Evolutionary conservation across 129 eudicot genomes (phyloP).

Genomic region (Lactuca saligna): DNA sequence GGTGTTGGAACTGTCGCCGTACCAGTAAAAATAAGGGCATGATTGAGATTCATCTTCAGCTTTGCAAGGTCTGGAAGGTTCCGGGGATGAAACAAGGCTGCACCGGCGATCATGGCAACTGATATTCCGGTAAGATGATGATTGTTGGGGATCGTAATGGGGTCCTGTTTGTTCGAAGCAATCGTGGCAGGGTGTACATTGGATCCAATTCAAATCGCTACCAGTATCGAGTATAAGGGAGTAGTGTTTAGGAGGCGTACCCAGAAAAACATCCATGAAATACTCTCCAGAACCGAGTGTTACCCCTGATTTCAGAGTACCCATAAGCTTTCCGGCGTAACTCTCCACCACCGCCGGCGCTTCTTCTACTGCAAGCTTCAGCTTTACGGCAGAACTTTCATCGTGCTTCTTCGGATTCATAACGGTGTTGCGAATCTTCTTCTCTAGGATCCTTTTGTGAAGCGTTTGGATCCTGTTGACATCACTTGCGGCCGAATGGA

Average conservation of each 20-base stretch:
- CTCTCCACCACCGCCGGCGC: constrained; percentile 27
- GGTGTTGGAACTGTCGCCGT: constrained; percentile 93
- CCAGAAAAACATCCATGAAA: constrained; percentile 90
- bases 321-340: constrained; percentile 64
- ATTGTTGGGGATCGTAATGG: constrained; percentile 55
- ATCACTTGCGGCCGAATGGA: constrained; percentile 55
- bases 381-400: not conserved
- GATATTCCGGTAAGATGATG: constrained; percentile 55
- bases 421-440: constrained; percentile 56
- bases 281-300: constrained; percentile 96
- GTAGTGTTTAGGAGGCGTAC: constrained; percentile 90
- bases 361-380: not conserved
- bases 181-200: constrained; percentile 77
- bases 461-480: constrained; percentile 64
- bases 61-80: constrained; percentile 52
- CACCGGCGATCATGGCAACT: constrained; percentile 73
- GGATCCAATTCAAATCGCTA: constrained; percentile 94
- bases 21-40: constrained; percentile 94
- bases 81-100: constrained; percentile 71
- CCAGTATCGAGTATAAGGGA: constrained; percentile 90
- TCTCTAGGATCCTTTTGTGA: constrained; percentile 53
- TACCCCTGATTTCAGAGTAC: constrained; percentile 82
- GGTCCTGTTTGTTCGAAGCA: constrained; percentile 91
- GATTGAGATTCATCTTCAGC: constrained; percentile 38
- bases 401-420: constrained; percentile 29